Conservation (phyloP, 192 early-diverging fungal species). For the Backusella morwellensis region DNA sequence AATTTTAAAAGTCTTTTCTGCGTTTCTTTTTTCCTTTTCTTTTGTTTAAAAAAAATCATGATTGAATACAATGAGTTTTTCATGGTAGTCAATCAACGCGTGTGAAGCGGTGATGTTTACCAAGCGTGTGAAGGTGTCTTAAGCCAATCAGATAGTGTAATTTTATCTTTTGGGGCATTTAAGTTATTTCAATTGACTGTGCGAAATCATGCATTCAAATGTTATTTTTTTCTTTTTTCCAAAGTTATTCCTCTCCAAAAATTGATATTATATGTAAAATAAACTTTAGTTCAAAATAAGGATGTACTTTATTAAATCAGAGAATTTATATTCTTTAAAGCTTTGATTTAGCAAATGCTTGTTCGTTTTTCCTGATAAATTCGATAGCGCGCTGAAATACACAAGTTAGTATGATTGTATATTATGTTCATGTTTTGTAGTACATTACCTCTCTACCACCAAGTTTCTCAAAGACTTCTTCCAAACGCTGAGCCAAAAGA, state of each 20-base stretch:
- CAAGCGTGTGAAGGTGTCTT: neutral
- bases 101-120: neutral
- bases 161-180: neutral
- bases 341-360: slow-evolving; percentile 18
- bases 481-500: slow-evolving; percentile 29
- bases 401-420: neutral
- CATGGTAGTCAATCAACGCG: neutral
- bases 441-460: slow-evolving; percentile 29
- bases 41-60: too few relatives aligned
- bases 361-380: slow-evolving; percentile 27
- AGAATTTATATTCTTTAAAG: neutral
- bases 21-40: too few relatives aligned
- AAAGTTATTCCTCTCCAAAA: neutral
- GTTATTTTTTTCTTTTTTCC: neutral
- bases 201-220: neutral
- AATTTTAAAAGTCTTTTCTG: too few relatives aligned
- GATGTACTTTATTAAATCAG: neutral
- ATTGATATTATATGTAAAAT: neutral
- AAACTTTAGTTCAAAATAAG: neutral
- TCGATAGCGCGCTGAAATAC: slow-evolving; percentile 21
- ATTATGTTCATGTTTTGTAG: neutral
- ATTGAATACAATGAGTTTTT: neutral
- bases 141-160: neutral
- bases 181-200: neutral
- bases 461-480: slow-evolving; percentile 28